Percentiles rank a stretch among this genome's conserved stretches.
phyloP scores from a whole-genome alignment of 805 yeast species.

The Ogataea polymorpha region DNA sequence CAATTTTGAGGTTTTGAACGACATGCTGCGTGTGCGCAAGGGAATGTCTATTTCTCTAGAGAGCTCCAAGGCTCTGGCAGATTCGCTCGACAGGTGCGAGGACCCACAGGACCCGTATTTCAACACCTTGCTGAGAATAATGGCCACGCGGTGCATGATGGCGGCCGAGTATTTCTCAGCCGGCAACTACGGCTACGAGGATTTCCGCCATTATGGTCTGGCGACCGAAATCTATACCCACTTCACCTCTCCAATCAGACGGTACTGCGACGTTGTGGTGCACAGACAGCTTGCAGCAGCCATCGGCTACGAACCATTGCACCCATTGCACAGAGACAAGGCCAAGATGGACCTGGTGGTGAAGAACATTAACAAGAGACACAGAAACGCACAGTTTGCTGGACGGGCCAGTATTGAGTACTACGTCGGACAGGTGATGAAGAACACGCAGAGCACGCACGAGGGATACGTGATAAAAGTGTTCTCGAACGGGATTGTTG shows the following conservation, averaged over 20 bases:
- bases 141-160: slow-evolving; percentile 99
- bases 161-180: slow-evolving; percentile 97
- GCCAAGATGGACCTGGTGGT: slow-evolving; percentile 85
- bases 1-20: slow-evolving; percentile 85
- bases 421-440: slow-evolving; percentile 97
- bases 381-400: slow-evolving; percentile 97
- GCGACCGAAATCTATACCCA: slow-evolving; percentile 98
- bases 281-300: slow-evolving; percentile 99
- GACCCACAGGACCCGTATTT: slow-evolving; percentile 85
- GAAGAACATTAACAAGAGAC: slow-evolving; percentile 86
- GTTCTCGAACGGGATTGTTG: slow-evolving; percentile 91
- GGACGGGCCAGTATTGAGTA: slow-evolving; percentile 98
- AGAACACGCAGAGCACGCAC: slow-evolving; percentile 71
- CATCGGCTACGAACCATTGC: slow-evolving; percentile 84
- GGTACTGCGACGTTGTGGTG: slow-evolving; percentile 96
- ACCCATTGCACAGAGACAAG: slow-evolving; percentile 81
- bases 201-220: slow-evolving; percentile 93
- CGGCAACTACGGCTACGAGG: slow-evolving; percentile 85
- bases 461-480: slow-evolving; percentile 92
- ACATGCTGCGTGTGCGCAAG: slow-evolving; percentile 80
- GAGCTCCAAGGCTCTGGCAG: slow-evolving; percentile 87
- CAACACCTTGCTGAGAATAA: slow-evolving; percentile 88
- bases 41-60: slow-evolving; percentile 74
- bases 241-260: slow-evolving; percentile 96
- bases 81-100: slow-evolving; percentile 82